phyloP scores from a whole-genome alignment of 116 monocot species.

The Papilionanthe hybrid region DNA sequence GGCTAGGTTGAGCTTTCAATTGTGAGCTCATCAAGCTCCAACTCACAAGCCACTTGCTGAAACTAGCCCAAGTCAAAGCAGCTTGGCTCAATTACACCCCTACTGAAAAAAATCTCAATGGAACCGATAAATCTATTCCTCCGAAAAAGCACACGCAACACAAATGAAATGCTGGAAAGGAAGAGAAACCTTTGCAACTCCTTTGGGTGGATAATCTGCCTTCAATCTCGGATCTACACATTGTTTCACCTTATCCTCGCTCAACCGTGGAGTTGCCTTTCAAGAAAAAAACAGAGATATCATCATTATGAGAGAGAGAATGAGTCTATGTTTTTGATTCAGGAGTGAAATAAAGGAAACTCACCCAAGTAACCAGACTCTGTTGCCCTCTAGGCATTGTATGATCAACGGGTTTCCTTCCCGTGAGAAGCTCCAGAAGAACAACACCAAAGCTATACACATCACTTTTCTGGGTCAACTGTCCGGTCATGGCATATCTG shows the following conservation, averaged over 20 bases:
- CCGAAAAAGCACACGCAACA: no score
- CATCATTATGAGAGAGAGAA: no score
- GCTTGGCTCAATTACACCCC: no score
- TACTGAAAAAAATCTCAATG: no score
- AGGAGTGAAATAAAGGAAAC: neutral
- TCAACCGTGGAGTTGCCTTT: constrained; percentile 86
- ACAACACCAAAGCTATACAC: constrained; percentile 82
- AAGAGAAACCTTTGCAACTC: constrained; percentile 82
- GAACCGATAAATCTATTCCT: no score
- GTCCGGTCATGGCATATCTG: constrained; percentile 97
- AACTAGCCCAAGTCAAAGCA: no score
- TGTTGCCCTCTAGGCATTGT: constrained; percentile 85
- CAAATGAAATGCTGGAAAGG: neutral
- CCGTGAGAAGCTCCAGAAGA: constrained; percentile 75
- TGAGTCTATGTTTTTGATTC: no score
- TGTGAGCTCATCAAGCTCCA: no score
- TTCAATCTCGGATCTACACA: constrained; percentile 88
- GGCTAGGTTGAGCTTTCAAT: no score
- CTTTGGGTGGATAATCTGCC: constrained; percentile 95
- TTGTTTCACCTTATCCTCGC: constrained; percentile 93
- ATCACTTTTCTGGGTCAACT: constrained; percentile 89
- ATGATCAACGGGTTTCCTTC: constrained; percentile 78
- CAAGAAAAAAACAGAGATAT: neutral
- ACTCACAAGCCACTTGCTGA: no score
- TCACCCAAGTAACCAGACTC: constrained; percentile 73